Conservation (phyloP, 2,329 filamentous ascomycete genomes). For the Apiospora malaysiana region DNA sequence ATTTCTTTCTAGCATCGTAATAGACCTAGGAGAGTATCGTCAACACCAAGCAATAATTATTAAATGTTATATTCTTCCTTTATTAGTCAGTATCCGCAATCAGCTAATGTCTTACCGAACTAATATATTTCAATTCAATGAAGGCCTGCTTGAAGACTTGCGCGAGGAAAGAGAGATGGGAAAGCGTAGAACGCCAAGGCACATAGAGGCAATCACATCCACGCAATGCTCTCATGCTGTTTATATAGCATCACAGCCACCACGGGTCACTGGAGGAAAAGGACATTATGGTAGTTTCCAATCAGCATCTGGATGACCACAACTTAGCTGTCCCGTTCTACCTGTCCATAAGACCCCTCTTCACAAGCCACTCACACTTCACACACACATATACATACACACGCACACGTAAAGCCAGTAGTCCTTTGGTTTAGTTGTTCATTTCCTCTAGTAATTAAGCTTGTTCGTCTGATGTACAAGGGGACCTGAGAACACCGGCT, state of each 20-base stretch:
- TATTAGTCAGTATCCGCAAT: too few species aligned
- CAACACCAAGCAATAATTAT: too few species aligned
- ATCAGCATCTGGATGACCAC: conserved; percentile 3
- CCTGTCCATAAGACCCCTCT: background rate
- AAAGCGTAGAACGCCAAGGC: too few species aligned
- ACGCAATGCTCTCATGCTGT: too few species aligned
- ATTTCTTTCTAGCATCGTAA: too few species aligned
- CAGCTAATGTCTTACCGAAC: too few species aligned
- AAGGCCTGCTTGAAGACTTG: too few species aligned
- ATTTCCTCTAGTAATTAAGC: background rate
- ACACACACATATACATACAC: background rate
- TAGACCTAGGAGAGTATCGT: too few species aligned
- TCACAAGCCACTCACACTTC: background rate
- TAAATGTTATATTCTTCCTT: too few species aligned
- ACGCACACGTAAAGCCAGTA: background rate
- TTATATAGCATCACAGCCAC: background rate
- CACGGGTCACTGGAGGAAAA: background rate
- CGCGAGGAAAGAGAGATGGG: too few species aligned
- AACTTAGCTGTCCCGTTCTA: background rate
- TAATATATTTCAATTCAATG: too few species aligned
- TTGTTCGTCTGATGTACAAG: conserved; percentile 4
- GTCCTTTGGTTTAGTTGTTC: background rate
- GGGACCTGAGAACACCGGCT: background rate
- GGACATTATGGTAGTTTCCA: background rate
- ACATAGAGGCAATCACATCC: too few species aligned